A percentile compares a stretch with the other conserved stretches of the same genome.
Evolutionary conservation across 495 filamentous ascomycete species (phyloP).

Genomic region (Trichoderma gamsii): DNA sequence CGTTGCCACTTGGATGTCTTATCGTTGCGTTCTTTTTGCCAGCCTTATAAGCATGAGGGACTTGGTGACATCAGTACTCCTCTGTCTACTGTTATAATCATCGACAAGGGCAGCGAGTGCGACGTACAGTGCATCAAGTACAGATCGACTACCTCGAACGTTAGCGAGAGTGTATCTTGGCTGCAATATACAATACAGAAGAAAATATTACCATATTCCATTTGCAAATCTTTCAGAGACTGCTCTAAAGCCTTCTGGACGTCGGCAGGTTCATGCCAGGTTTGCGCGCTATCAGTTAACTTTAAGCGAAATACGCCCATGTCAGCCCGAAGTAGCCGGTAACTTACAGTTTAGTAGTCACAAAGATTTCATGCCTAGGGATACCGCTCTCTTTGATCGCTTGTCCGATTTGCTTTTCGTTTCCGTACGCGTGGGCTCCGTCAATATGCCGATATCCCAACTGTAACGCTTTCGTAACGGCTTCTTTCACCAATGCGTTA

Average conservation of each 20-base stretch:
- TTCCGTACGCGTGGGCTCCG: conserved; percentile 72
- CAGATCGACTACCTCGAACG: conserved; percentile 50
- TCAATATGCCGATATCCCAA: conserved; percentile 55
- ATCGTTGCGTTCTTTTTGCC: conserved; percentile 27
- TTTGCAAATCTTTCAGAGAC: conserved; percentile 57
- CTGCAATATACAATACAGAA: background rate
- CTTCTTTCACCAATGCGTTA: conserved; percentile 39
- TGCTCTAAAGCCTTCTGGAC: conserved; percentile 54
- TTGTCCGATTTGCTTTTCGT: conserved; percentile 74
- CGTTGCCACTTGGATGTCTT: conserved; percentile 31
- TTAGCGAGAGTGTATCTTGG: background rate
- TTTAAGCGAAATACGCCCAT: background rate
- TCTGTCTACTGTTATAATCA: background rate
- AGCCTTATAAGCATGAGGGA: conserved; percentile 32
- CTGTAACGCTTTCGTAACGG: conserved; percentile 69
- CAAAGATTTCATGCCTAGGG: conserved; percentile 72
- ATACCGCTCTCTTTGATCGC: conserved; percentile 77
- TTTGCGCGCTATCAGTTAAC: conserved; percentile 30
- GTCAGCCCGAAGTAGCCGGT: background rate
- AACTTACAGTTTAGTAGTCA: conserved; percentile 84
- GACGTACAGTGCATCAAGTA: conserved; percentile 74
- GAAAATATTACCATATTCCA: conserved; percentile 48
- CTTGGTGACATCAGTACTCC: conserved; percentile 18
- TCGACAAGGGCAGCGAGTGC: conserved; percentile 40
- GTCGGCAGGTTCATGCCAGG: conserved; percentile 51